phyloP scores from a whole-genome alignment of 1,139 yeast genomes.

The Blastobotrys illinoisensis region DNA sequence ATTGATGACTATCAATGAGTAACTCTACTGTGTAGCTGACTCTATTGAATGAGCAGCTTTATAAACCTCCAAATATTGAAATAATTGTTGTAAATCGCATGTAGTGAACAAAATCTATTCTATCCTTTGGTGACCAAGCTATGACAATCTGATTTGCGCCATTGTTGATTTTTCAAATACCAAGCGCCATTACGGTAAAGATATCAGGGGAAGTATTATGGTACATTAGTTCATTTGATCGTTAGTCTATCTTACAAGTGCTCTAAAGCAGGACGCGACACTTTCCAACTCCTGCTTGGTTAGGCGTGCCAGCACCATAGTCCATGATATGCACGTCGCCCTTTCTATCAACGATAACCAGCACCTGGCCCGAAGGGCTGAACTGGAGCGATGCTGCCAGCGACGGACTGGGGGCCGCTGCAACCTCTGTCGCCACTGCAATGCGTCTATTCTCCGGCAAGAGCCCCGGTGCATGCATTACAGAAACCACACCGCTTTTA shows the following conservation, averaged over 20 bases:
- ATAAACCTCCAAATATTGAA: too few species aligned
- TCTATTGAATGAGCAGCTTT: too few species aligned
- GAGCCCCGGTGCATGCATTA: constrained; percentile 55
- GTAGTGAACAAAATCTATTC: too few species aligned
- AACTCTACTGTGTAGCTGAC: too few species aligned
- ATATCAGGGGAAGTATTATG: background rate
- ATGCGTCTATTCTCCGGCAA: constrained; percentile 48
- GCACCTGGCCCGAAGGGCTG: constrained; percentile 73
- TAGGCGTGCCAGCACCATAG: constrained; percentile 80
- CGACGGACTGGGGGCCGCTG: constrained; percentile 59
- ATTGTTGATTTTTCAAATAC: too few species aligned
- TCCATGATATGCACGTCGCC: constrained; percentile 77
- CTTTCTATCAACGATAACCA: constrained; percentile 72
- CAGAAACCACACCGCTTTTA: constrained; percentile 67
- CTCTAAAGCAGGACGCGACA: constrained; percentile 43
- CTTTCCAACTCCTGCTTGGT: constrained; percentile 70
- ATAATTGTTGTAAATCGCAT: too few species aligned
- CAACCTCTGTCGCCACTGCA: constrained; percentile 70
- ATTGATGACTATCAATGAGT: too few species aligned
- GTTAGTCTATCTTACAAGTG: constrained; percentile 15
- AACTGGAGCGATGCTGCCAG: constrained; percentile 66
- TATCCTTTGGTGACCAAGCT: too few species aligned
- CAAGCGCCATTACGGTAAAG: too few species aligned
- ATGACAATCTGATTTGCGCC: too few species aligned
- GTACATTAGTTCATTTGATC: background rate